Evolutionary conservation across 2,329 filamentous ascomycete species (phyloP).

Genomic region (Beauveria sp.): DNA sequence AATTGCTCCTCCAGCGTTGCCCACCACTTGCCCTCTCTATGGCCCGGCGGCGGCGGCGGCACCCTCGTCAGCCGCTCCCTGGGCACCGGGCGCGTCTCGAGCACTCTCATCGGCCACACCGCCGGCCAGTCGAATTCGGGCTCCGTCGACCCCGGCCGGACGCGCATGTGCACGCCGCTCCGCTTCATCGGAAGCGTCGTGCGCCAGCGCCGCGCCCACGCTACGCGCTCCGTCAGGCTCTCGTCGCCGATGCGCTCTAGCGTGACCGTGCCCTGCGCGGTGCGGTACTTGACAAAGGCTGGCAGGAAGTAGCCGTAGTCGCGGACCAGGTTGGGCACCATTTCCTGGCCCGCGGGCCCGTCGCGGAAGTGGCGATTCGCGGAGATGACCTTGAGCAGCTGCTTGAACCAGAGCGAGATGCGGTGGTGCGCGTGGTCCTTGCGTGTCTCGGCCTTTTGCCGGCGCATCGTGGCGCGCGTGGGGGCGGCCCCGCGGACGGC

Average conservation of each 20-base stretch:
- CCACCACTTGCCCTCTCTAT: conserved; percentile 22
- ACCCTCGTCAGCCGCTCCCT: not conserved
- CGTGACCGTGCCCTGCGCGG: conserved; percentile 22
- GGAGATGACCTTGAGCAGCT: conserved; percentile 21
- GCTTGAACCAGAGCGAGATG: conserved; percentile 21
- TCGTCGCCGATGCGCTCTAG: conserved; percentile 18
- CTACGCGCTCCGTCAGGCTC: conserved; percentile 14
- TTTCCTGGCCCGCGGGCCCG: conserved; percentile 14
- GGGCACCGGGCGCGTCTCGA: conserved; percentile 20
- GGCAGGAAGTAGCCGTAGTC: conserved; percentile 29
- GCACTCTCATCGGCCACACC: conserved; percentile 16
- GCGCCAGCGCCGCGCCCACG: conserved; percentile 17
- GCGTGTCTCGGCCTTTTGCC: conserved; percentile 21
- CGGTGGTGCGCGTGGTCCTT: conserved; percentile 26
- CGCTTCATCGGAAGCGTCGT: conserved; percentile 21
- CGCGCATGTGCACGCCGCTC: conserved; percentile 13
- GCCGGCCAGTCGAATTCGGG: conserved; percentile 20
- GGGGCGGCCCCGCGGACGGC: not conserved
- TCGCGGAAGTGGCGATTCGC: conserved; percentile 16
- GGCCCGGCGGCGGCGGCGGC: not conserved
- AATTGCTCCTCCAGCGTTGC: conserved; percentile 22
- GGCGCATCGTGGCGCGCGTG: conserved; percentile 17
- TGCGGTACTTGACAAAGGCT: conserved; percentile 24
- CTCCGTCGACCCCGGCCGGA: conserved; percentile 12
- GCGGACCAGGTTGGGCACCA: conserved; percentile 24